These are phyloP conservation scores for Ascocoryne sarcoides DNA, from an alignment of 2,329 filamentous ascomycete species.

Conservation along the genomic window DNA sequence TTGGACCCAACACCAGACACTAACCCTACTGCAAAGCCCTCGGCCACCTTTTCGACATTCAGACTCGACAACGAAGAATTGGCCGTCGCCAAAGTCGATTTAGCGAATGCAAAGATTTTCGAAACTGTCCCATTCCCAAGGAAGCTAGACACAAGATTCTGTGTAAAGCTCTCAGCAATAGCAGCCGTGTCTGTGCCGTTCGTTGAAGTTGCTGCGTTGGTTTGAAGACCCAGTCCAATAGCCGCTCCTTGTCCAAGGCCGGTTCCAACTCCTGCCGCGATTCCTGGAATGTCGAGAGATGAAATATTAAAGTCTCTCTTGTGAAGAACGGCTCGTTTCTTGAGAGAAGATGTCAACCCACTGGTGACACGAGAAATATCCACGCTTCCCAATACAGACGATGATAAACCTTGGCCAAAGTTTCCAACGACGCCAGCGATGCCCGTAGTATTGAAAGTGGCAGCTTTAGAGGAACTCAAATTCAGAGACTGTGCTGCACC, in stretches of 20 bases:
- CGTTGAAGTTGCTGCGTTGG: neutral
- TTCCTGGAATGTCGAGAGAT: neutral
- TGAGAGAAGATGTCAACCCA: too few relatives aligned
- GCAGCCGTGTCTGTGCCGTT: neutral
- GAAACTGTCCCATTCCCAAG: conserved; percentile 27
- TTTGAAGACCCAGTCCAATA: conserved; percentile 14
- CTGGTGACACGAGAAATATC: too few relatives aligned
- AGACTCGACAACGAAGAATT: conserved; percentile 8
- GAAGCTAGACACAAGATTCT: conserved; percentile 27
- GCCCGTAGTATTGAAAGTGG: conserved; percentile 4
- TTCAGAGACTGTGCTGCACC: conserved; percentile 8
- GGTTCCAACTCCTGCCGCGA: conserved; percentile 7
- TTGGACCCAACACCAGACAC: conserved; percentile 30
- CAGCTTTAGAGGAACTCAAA: conserved; percentile 5
- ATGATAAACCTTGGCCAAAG: conserved; percentile 7
- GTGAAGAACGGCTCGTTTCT: neutral
- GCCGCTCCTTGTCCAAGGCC: conserved; percentile 14
- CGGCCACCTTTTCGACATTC: conserved; percentile 24
- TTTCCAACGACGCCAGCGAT: conserved; percentile 9
- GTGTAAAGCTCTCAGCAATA: conserved; percentile 23
- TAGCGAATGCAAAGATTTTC: conserved; percentile 23
- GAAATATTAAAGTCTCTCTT: neutral
- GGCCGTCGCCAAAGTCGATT: conserved; percentile 4
- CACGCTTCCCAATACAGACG: conserved; percentile 4
- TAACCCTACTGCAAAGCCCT: conserved; percentile 30